These are phyloP conservation scores for Dactylella cylindrospora DNA, from an alignment of 2,329 filamentous ascomycete species.

Conservation along the genomic window DNA sequence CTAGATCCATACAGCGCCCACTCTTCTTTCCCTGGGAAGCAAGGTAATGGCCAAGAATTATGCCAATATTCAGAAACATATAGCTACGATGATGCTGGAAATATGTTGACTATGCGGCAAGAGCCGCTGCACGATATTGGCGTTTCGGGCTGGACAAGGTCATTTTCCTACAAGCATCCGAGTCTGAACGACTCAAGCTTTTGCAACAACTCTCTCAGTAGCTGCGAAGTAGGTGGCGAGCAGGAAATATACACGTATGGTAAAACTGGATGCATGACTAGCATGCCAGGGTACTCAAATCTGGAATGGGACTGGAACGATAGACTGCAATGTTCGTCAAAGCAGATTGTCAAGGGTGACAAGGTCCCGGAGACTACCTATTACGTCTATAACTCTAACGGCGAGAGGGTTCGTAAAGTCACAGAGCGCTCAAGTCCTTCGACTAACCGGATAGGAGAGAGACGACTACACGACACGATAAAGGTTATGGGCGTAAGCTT, in stretches of 20 bases:
- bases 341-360: neutral
- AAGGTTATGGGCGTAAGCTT: too few species aligned
- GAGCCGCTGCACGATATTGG: neutral
- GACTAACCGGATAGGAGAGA: neutral
- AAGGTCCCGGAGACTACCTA: constrained; percentile 44
- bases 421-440: constrained; percentile 14
- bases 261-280: constrained; percentile 1
- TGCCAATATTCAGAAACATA: constrained; percentile 8
- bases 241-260: constrained; percentile 9
- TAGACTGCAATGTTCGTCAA: neutral
- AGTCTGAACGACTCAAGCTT: neutral
- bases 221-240: neutral
- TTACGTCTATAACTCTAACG: constrained; percentile 46
- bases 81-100: constrained; percentile 7
- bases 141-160: neutral
- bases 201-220: neutral
- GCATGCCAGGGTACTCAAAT: neutral
- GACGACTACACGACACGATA: too few species aligned
- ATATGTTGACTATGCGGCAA: constrained; percentile 4
- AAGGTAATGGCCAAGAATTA: neutral
- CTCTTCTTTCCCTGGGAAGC: neutral
- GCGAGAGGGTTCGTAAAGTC: constrained; percentile 47
- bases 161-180: neutral
- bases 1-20: neutral
- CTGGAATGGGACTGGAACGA: constrained; percentile 20